These are phyloP conservation scores for Colletotrichum sp. DNA, from an alignment of 2,329 filamentous ascomycete genomes.

Conservation along the genomic window DNA sequence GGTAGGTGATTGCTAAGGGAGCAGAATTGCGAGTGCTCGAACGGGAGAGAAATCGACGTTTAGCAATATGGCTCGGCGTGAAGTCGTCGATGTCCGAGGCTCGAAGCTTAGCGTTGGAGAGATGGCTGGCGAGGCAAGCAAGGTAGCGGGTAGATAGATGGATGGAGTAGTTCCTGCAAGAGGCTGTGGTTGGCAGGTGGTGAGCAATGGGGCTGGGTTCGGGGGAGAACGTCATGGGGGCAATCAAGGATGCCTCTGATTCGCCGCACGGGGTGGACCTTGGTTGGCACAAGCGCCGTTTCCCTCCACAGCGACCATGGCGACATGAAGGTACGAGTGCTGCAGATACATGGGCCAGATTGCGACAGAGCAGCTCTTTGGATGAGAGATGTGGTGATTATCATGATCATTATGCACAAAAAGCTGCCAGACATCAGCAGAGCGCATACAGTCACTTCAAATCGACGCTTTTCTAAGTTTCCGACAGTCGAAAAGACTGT, in stretches of 20 bases:
- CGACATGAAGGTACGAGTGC: not conserved
- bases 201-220: conserved; percentile 19
- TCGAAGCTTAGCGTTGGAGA: conserved; percentile 3
- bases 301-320: conserved; percentile 15
- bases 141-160: not conserved
- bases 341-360: not conserved
- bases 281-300: conserved; percentile 18
- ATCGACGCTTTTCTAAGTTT: not conserved
- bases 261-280: conserved; percentile 11
- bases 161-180: conserved; percentile 12
- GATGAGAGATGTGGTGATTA: not conserved
- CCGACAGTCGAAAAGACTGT: not conserved
- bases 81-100: conserved; percentile 6
- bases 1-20: not conserved
- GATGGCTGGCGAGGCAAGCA: conserved; percentile 17
- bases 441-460: not conserved
- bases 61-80: conserved; percentile 1
- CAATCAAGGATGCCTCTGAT: conserved; percentile 14
- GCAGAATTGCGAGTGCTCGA: not conserved
- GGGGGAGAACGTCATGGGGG: conserved; percentile 23
- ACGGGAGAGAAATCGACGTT: not conserved
- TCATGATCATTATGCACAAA: not conserved
- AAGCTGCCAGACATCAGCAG: not conserved
- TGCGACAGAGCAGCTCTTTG: not conserved
- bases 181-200: conserved; percentile 14